A percentile compares a stretch with the other conserved stretches of the same genome.
phyloP scores from a whole-genome alignment of 139 green algal species.

The Micromonas commoda region DNA sequence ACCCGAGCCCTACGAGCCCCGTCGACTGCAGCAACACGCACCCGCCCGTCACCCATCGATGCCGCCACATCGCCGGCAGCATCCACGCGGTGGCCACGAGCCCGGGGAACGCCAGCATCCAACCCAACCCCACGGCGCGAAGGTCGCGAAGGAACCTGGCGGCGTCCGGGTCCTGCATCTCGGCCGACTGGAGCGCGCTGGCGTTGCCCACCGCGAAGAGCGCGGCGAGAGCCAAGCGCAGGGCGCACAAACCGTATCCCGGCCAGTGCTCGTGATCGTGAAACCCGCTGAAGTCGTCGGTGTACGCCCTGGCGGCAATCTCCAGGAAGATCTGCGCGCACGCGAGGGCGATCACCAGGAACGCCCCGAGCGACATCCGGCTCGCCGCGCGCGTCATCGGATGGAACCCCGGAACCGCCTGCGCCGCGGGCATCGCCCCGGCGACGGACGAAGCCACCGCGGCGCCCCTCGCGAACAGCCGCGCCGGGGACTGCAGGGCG shows the following conservation, averaged over 20 bases:
- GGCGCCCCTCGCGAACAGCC: not conserved
- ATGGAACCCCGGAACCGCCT: too few species aligned
- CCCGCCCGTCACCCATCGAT: conserved; percentile 1
- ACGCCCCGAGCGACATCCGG: not conserved
- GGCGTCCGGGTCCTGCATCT: not conserved
- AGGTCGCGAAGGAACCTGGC: conserved; percentile 17
- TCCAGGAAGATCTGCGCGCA: conserved; percentile 9
- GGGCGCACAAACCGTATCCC: not conserved
- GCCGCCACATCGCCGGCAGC: not conserved
- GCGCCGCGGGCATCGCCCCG: too few species aligned
- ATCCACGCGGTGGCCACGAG: conserved; percentile 16
- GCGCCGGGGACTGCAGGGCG: conserved; percentile 7
- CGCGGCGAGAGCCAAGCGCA: not conserved
- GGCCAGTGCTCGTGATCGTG: conserved; percentile 30
- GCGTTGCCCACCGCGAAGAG: conserved; percentile 1
- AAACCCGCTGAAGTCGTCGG: conserved; percentile 16
- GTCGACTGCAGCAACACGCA: conserved; percentile 1
- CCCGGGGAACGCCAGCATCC: conserved; percentile 20
- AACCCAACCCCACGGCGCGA: not conserved
- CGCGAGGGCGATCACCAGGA: not conserved
- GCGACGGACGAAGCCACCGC: too few species aligned
- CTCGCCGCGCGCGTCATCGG: not conserved
- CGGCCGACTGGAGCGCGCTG: not conserved
- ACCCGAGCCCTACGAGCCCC: not conserved
- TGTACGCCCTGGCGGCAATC: not conserved